phyloP scores from a whole-genome alignment of 202 grass and related monocot species.

The Saccharum hybrid region DNA sequence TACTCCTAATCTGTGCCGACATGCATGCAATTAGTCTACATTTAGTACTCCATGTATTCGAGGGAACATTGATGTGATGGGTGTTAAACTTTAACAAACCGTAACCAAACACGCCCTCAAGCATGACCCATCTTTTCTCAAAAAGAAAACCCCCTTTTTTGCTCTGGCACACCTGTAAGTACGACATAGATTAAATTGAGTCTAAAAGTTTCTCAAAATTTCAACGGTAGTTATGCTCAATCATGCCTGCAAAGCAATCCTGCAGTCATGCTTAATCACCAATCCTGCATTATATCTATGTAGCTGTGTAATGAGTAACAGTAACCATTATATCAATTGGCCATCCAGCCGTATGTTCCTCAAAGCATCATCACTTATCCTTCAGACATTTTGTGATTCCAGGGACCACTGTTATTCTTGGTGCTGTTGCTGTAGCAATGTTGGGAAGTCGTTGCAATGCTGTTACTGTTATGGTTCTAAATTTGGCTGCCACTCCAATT shows the following conservation, averaged over 20 bases:
- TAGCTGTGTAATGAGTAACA: not conserved
- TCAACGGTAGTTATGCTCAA: not conserved
- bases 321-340: not conserved
- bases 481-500: conserved; percentile 82
- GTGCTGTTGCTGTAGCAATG: conserved; percentile 70
- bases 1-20: too few species aligned
- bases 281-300: conserved; percentile 2
- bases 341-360: not conserved
- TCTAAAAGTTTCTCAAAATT: not conserved
- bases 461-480: conserved; percentile 77
- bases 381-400: conserved; percentile 3
- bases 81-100: too few species aligned
- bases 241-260: not conserved
- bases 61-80: too few species aligned
- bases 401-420: conserved; percentile 91
- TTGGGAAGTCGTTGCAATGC: conserved; percentile 75
- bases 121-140: not conserved
- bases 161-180: not conserved
- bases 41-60: too few species aligned
- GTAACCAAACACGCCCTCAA: too few species aligned
- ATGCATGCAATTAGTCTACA: too few species aligned
- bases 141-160: not conserved
- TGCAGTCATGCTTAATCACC: not conserved
- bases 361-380: conserved; percentile 12
- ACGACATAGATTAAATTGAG: not conserved